Base-by-base conservation (phyloP, 2,329 filamentous ascomycete genomes). In the Fusarium temperatum region DNA sequence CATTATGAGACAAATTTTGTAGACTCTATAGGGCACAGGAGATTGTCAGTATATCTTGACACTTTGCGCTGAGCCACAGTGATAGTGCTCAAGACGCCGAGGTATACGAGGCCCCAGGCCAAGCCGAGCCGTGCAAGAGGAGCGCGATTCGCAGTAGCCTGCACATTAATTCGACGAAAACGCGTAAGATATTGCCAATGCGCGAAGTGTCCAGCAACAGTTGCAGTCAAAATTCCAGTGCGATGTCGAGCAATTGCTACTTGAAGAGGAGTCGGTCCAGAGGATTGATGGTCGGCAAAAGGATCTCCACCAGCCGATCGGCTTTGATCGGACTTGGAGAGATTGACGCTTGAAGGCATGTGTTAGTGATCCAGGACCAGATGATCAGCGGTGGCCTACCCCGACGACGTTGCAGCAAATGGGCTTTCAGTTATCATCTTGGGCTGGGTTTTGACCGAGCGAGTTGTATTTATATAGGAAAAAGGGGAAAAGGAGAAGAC, bases 1-100 rank as follows among this genome's bases (percentile, higher is more conserved):
- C 93, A 96, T 96, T 50, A n/a, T 61, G 61, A 30, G 26, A 20
- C 56, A 66, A 41, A 48, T 7, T 32, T 51, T 67, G 45, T 71
- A 32, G 64, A 65, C 32, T 70, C 55, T 30, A 51, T 28, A 50
- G 41, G 48, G n/a, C 32, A 45, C 17, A 70, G 61, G 38, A 71
- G 51, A 61, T 38, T 48, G 61, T 76, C 59, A 35, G 59, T 39
- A 36, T 54, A 56, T 45, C 54, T 73, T 30, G 66, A 57, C 42
- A 78, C 68, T 53, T 59, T 72, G 38, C 69, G 75, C 66, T 78
- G 70, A 47, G 77, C 74, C 44, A 72, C 30, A 51, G 75, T 78
- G 38, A 78, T 66, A 32, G 69, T 68, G 48, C 74, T 75, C 44
- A 78, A 57, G 22, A 77, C 73, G 38, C 74, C 75, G 36, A 78